These are phyloP conservation scores for Sugiyamaella pinicola DNA, from an alignment of 1,139 yeast species.

Conservation along the genomic window DNA sequence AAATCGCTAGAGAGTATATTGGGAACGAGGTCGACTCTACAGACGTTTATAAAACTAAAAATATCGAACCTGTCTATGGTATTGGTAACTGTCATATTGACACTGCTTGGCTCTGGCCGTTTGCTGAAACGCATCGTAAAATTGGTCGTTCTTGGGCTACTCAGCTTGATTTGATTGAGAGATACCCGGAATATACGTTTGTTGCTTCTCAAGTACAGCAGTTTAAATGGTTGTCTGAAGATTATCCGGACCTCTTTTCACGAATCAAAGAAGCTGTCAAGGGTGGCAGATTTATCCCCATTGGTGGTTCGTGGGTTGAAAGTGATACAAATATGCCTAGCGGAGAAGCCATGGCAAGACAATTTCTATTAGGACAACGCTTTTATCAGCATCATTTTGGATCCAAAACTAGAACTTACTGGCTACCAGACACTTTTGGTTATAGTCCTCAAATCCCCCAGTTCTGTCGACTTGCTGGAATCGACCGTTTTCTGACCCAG, in stretches of 20 bases:
- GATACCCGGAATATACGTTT: slow-evolving; percentile 89
- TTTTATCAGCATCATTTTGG: slow-evolving; percentile 82
- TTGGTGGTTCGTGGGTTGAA: slow-evolving; percentile 98
- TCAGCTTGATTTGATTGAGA: slow-evolving; percentile 79
- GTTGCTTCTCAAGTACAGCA: slow-evolving; percentile 97
- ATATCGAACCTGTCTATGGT: slow-evolving; percentile 58
- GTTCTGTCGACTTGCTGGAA: slow-evolving; percentile 80
- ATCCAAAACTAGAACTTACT: slow-evolving; percentile 67
- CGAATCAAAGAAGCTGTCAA: slow-evolving; percentile 66
- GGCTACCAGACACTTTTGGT: slow-evolving; percentile 98
- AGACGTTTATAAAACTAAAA: slow-evolving; percentile 53
- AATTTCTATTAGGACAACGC: slow-evolving; percentile 86
- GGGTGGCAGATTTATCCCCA: slow-evolving; percentile 73
- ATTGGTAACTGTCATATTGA: slow-evolving; percentile 97
- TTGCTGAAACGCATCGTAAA: slow-evolving; percentile 90
- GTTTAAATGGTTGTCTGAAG: slow-evolving; percentile 83
- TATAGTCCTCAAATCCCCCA: slow-evolving; percentile 95
- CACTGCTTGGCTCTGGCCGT: slow-evolving; percentile 98
- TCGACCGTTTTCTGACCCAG: slow-evolving; percentile 84
- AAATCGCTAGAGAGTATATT: slow-evolving; percentile 62
- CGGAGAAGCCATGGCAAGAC: slow-evolving; percentile 89
- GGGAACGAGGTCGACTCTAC: slow-evolving; percentile 67
- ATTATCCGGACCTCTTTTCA: slow-evolving; percentile 77
- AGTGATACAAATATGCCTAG: slow-evolving; percentile 92
- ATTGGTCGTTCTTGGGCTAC: slow-evolving; percentile 95